phyloP scores from a whole-genome alignment of 2,329 filamentous ascomycete genomes.

The Colletotrichum eremochloae region DNA sequence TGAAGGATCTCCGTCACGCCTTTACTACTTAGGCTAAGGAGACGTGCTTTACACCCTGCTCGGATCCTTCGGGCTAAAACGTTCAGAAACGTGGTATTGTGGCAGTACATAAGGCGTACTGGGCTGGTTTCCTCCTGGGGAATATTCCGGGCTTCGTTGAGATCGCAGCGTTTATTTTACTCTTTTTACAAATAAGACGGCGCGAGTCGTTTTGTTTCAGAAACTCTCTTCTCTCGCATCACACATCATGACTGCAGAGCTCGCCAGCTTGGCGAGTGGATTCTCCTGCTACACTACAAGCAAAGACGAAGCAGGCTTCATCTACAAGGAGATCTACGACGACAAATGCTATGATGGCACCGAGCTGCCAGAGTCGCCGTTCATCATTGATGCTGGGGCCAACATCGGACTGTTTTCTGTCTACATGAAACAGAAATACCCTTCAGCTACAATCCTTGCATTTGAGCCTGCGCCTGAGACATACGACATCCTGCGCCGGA shows the following conservation, averaged over 20 bases:
- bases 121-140: too few species aligned
- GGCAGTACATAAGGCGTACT: too few species aligned
- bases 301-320: too few species aligned
- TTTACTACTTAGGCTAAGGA: too few species aligned
- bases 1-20: too few species aligned
- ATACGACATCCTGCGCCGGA: constrained; percentile 40
- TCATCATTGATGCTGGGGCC: constrained; percentile 47
- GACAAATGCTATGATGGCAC: constrained; percentile 45
- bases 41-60: too few species aligned
- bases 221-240: background rate
- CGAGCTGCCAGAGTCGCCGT: constrained; percentile 33
- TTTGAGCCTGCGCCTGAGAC: constrained; percentile 47
- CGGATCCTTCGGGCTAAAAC: too few species aligned
- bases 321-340: constrained; percentile 38
- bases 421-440: constrained; percentile 47
- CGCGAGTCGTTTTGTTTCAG: too few species aligned
- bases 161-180: too few species aligned
- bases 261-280: background rate
- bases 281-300: constrained; percentile 44
- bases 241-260: background rate
- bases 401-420: constrained; percentile 46
- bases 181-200: too few species aligned
- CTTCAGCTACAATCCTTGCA: constrained; percentile 45
- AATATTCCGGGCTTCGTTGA: too few species aligned
- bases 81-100: too few species aligned